Evolutionary conservation across 345 rosid species (phyloP).

Genomic region (Microthlaspi erraticum): DNA sequence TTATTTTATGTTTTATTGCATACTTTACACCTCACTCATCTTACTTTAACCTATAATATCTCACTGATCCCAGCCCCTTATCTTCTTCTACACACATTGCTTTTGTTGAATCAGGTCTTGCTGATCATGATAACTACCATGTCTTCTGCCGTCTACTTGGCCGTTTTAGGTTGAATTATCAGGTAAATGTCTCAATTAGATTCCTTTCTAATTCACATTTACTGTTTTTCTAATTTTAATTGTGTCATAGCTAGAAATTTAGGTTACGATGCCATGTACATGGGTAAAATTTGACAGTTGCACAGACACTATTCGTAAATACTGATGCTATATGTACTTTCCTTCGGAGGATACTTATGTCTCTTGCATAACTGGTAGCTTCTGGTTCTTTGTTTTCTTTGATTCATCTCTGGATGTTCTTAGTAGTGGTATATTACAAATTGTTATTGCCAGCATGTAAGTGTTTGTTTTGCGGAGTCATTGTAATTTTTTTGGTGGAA

Average conservation of each 20-base stretch:
- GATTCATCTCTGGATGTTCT: conserved; percentile 17
- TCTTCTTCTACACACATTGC: conserved; percentile 29
- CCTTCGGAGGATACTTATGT: not conserved
- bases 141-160: conserved; percentile 99
- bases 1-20: conserved; percentile 21
- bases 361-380: conserved; percentile 16
- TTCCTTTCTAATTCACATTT: conserved; percentile 6
- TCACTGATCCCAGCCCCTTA: conserved; percentile 21
- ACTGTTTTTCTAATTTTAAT: not conserved
- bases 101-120: conserved; percentile 72
- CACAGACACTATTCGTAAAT: conserved; percentile 2
- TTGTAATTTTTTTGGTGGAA: not conserved
- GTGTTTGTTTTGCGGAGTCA: not conserved
- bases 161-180: conserved; percentile 92
- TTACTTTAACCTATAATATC: conserved; percentile 19
- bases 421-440: conserved; percentile 22
- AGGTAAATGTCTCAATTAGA: conserved; percentile 55
- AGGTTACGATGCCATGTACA: conserved; percentile 13
- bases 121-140: conserved; percentile 99
- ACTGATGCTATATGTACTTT: conserved; percentile 22
- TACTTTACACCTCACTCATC: not conserved
- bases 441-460: conserved; percentile 22
- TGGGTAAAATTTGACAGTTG: conserved; percentile 15
- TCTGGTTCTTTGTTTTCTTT: conserved; percentile 29
- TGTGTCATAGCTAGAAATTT: conserved; percentile 22